Evolutionary conservation across 306 rosid genomes (phyloP), one percentile per base, ranked within the genome.

Genomic region (Notholithocarpus densiflorus): DNA sequence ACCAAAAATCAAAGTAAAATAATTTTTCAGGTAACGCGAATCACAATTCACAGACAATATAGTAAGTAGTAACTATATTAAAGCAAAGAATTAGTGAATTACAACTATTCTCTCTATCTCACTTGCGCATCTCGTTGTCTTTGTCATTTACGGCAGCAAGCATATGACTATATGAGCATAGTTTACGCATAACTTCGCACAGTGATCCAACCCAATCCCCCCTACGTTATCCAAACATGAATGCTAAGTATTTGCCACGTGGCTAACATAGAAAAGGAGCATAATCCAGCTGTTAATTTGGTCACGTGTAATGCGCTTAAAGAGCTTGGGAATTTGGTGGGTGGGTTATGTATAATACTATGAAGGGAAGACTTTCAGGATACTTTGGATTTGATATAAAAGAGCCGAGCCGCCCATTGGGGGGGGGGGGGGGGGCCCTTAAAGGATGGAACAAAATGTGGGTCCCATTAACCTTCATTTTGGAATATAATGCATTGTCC

Each of bases 231-330:
- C 72, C 27, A 32, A 21, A n/a, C 55, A 68, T 15, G 45, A 34
- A n/a, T n/a, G 45, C 56, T 40, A 9, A 37, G 4, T 12, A 8
- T 19, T 57, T 12, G 56, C 56, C 60, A 79, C 78, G 78, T 73
- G 82, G 51, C 37, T 17, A 12, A 7, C 45, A 59, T 56, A 14
- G 24, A 34, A 9, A 73, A 32, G 48, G 10, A 73, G 83, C 83
- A 64, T 73, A 56, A 73, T 72, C 68, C 78, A 73, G 83, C 78
- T 73, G 83, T 51, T 31, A 48, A 48, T 29, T 5, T 59, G 53
- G 6, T 61, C 24, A n/a, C 3, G 12, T 15, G 6, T 19, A 21
- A 75, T 75, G n/a, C 20, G 5, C 9, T 5, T 11, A 48, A 34
- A 66, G 26, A 17, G 24, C 14, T 64, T 11, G 17, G 7, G 70